These are phyloP conservation scores for Saccharomycopsis phalli DNA, from an alignment of 1,139 yeast species.

Conservation along the genomic window DNA sequence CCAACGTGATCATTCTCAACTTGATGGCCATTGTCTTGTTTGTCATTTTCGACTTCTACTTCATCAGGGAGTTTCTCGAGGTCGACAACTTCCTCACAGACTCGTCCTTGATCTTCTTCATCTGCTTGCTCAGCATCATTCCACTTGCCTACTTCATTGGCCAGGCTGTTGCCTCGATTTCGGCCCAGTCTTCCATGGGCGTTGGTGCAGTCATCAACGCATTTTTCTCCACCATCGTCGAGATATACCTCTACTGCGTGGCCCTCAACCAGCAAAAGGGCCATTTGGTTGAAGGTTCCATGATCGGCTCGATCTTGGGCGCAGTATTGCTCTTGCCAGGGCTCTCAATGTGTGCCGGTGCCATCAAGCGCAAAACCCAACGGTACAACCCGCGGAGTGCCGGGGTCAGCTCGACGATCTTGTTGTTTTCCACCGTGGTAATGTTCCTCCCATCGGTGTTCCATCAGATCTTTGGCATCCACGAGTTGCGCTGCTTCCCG, in stretches of 20 bases:
- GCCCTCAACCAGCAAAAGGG: conserved; percentile 85
- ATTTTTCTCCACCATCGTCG: conserved; percentile 92
- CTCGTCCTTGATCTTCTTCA: conserved; percentile 48
- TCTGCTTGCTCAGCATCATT: conserved; percentile 75
- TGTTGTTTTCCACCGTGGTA: conserved; percentile 80
- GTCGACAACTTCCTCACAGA: conserved; percentile 47
- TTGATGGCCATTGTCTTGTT: conserved; percentile 70
- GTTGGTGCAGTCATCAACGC: conserved; percentile 98
- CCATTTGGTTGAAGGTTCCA: conserved; percentile 90
- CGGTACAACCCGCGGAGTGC: conserved; percentile 94
- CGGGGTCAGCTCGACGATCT: conserved; percentile 94
- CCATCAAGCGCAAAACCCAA: conserved; percentile 82
- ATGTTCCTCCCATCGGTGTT: conserved; percentile 92
- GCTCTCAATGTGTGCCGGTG: conserved; percentile 95
- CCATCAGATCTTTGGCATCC: conserved; percentile 84
- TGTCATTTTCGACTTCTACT: conserved; percentile 71
- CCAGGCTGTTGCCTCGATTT: conserved; percentile 96
- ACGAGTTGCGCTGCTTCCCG: conserved; percentile 61
- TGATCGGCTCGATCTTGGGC: conserved; percentile 89
- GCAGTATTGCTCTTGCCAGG: conserved; percentile 92
- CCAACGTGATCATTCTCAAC: conserved; percentile 86
- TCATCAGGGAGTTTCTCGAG: conserved; percentile 45
- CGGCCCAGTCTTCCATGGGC: conserved; percentile 99
- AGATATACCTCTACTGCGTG: conserved; percentile 83
- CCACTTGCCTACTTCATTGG: conserved; percentile 97